phyloP scores from a whole-genome alignment of 2,329 filamentous ascomycete species.

The Phaeosphaeriaceae sp. region DNA sequence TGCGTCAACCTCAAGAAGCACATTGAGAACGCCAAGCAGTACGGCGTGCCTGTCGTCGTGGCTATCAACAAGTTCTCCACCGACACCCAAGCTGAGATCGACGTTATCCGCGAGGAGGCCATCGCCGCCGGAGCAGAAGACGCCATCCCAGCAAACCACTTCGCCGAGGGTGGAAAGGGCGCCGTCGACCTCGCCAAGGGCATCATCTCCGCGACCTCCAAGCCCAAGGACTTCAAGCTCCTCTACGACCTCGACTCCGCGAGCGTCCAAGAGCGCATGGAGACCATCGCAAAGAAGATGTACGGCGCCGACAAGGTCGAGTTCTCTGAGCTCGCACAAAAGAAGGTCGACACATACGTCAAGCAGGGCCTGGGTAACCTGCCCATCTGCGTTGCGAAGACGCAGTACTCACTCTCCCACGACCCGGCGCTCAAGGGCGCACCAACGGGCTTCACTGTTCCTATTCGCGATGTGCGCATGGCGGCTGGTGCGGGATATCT shows the following conservation, averaged over 20 bases:
- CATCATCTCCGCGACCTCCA: constrained; percentile 82
- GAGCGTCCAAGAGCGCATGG: constrained; percentile 86
- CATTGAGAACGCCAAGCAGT: constrained; percentile 86
- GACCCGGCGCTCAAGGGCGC: constrained; percentile 94
- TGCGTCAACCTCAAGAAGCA: constrained; percentile 97
- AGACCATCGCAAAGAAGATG: constrained; percentile 89
- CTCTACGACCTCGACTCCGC: constrained; percentile 77
- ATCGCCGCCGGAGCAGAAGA: constrained; percentile 92
- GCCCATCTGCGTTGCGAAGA: constrained; percentile 97
- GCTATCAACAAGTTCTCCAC: constrained; percentile 97
- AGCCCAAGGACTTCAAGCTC: constrained; percentile 84
- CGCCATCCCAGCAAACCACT: constrained; percentile 93
- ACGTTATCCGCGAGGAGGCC: constrained; percentile 87
- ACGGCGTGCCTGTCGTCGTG: constrained; percentile 92
- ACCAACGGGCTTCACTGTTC: constrained; percentile 91
- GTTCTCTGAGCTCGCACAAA: constrained; percentile 91
- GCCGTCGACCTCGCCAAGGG: constrained; percentile 88
- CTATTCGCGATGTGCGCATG: constrained; percentile 91
- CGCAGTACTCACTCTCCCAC: constrained; percentile 94
- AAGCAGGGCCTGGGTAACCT: constrained; percentile 90
- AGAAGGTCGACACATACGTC: constrained; percentile 95
- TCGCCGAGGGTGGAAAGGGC: constrained; percentile 91
- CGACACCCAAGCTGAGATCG: constrained; percentile 90
- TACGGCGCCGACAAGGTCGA: constrained; percentile 90
- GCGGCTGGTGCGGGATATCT: constrained; percentile 84